Conservation (phyloP, 1,284 basidiomycete genomes). For the Gastroboletus turbinatus region DNA sequence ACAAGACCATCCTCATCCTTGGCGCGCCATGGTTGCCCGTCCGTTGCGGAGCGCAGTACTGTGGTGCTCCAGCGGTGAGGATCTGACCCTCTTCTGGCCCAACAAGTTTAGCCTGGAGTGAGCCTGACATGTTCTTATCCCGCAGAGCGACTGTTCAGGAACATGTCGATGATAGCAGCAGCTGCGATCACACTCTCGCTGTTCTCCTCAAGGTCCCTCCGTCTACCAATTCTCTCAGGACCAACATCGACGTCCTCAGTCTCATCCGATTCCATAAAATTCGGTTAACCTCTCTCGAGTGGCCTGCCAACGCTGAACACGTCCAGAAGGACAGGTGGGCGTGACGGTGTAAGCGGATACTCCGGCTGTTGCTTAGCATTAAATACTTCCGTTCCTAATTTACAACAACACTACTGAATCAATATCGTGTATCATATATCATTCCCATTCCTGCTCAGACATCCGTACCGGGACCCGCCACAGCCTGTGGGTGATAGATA, state of each 20-base stretch:
- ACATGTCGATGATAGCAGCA: neutral
- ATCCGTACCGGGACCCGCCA: constrained; percentile 20
- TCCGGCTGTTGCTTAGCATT: neutral
- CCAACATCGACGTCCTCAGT: neutral
- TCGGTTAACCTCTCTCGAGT: neutral
- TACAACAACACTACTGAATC: neutral
- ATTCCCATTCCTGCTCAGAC: constrained; percentile 5
- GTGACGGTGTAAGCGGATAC: neutral
- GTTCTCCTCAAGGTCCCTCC: neutral
- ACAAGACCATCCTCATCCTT: constrained; percentile 25
- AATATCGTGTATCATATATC: neutral
- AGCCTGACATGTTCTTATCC: neutral
- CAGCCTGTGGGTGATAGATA: constrained; percentile 17
- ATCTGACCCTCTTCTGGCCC: neutral
- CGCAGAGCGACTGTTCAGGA: neutral
- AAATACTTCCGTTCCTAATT: neutral
- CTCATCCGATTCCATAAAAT: neutral
- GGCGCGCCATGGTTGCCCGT: constrained; percentile 11
- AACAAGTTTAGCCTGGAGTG: neutral
- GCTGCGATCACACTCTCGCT: neutral
- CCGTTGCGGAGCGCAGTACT: constrained; percentile 5
- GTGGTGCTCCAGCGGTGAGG: constrained; percentile 3
- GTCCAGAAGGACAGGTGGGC: neutral
- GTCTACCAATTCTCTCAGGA: too few species aligned
- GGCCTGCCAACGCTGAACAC: neutral